Evolutionary conservation across 768 basidiomycete genomes (phyloP), one percentile per base, ranked within the genome.

Genomic region (Wakefieldia striispora): DNA sequence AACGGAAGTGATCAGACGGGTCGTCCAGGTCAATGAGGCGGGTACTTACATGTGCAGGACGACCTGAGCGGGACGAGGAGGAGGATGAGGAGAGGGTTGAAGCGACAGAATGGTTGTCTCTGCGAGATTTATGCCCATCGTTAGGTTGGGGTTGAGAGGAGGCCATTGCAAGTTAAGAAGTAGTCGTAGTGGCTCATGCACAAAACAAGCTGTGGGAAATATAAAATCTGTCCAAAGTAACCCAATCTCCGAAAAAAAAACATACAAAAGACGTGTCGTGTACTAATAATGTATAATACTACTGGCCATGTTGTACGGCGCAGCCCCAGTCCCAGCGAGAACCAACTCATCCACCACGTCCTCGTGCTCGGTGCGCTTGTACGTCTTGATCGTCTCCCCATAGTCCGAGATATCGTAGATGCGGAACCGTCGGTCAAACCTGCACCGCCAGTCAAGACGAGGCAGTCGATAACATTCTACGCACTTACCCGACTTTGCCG

Each of bases 401-500:
- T 79, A 97, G 53, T 92, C 83, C 16, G 85, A 87, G 44, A 98
- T 77, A 21, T 92, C 83, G 67, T 86, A 98, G 39, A 97, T 73
- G 8, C 95, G 77, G 77, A 95, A 93, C 36, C 95, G 80, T 16
- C 95, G 82, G 67, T 97, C 91, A 64, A 97, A 97, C 13, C 87
- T 88, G 43, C 37, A n/a, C 14, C 6, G n/a, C 21, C n/a, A 19
- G 12, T 9, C 19, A 5, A 6, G n/a, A 40, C 11, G 20, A 11
- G 6, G 7, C 23, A 14, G 54, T 16, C 41, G 8, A 39, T 31
- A n/a, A 33, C 36, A 38, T 27, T 23, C n/a, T 34, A 26, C 21
- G 44, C 76, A 47, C 78, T 51, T 49, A 85, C 84, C 89, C 91
- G 45, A 87, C 61, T 64, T 79, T 86, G 16, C 90, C 80, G 55